Conservation (phyloP, 805 yeast species). For the Candida ovalis region DNA sequence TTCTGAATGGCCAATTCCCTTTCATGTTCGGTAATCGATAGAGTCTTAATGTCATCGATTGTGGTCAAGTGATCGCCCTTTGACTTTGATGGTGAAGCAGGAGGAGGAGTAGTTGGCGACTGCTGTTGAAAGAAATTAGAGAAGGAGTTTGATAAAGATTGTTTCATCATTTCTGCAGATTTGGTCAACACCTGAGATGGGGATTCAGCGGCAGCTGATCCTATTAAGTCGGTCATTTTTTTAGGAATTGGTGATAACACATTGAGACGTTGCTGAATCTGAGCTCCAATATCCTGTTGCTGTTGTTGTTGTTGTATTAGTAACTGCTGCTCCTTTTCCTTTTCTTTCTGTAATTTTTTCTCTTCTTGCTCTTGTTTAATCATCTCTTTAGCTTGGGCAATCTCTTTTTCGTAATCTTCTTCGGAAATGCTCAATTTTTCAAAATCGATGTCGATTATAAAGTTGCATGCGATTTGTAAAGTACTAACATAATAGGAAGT, state of each 20-base stretch:
- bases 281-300: constrained; percentile 3
- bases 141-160: constrained; percentile 29
- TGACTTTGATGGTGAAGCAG: constrained; percentile 3
- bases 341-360: constrained; percentile 4
- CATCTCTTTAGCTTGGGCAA: constrained; percentile 39
- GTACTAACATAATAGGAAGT: constrained; percentile 88
- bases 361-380: constrained; percentile 28
- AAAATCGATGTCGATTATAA: constrained; percentile 57
- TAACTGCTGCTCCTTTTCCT: constrained; percentile 6
- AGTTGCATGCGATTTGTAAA: constrained; percentile 83
- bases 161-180: constrained; percentile 35
- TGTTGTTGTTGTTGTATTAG: constrained; percentile 6
- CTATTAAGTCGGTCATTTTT: constrained; percentile 22
- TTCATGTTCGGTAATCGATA: constrained; percentile 31
- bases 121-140: constrained; percentile 17
- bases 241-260: constrained; percentile 25
- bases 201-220: constrained; percentile 22
- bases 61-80: constrained; percentile 13
- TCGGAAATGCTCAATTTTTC: constrained; percentile 58
- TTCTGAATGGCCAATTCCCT: constrained; percentile 33
- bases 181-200: constrained; percentile 35
- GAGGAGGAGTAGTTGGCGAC: constrained; percentile 13
- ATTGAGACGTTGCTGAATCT: constrained; percentile 1
- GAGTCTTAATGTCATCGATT: constrained; percentile 21
- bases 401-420: constrained; percentile 54